phyloP scores from a whole-genome alignment of 1,284 basidiomycete species.

The Rhodotorula sp. region DNA sequence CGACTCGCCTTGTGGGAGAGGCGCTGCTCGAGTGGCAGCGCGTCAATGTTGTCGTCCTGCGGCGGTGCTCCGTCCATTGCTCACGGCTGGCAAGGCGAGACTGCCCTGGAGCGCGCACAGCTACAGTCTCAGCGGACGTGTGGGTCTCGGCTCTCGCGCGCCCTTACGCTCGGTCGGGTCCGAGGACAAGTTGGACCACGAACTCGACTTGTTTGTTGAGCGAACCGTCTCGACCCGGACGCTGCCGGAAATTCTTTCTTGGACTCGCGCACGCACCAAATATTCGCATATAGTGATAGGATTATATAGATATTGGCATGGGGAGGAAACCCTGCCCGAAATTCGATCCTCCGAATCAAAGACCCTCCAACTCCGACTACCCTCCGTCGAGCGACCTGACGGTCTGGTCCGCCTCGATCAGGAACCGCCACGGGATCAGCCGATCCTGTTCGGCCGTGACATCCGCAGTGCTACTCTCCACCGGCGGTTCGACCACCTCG shows the following conservation, averaged over 20 bases:
- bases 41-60: conserved; percentile 87
- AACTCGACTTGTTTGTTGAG: neutral
- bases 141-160: too few relatives aligned
- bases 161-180: neutral
- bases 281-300: neutral
- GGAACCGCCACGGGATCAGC: conserved; percentile 4
- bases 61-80: conserved; percentile 60
- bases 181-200: neutral
- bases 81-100: neutral
- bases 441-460: neutral
- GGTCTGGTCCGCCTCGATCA: neutral
- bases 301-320: too few relatives aligned
- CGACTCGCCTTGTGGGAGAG: conserved; percentile 71
- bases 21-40: conserved; percentile 75
- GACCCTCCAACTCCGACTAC: too few relatives aligned
- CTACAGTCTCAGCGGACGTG: too few relatives aligned
- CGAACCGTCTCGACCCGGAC: neutral
- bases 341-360: too few relatives aligned
- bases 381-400: neutral
- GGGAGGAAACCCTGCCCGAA: too few relatives aligned
- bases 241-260: neutral
- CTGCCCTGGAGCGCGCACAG: too few relatives aligned
- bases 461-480: too few relatives aligned
- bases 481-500: neutral
- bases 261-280: neutral